phyloP scores from a whole-genome alignment of 345 rosid genomes.

The Syzygium grande region DNA sequence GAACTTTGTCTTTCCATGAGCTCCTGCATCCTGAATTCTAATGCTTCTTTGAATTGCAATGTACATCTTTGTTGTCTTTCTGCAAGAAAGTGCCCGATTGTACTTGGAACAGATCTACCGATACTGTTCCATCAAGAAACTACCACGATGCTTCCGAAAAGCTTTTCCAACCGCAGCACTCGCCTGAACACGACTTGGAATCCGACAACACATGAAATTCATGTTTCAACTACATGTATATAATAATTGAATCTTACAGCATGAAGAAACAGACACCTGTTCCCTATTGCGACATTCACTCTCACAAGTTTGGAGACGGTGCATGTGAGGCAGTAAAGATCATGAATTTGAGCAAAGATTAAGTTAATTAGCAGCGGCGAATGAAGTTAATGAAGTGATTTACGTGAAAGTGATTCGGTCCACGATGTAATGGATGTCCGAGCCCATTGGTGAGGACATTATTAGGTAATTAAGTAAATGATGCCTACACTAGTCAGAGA shows the following conservation, averaged over 20 bases:
- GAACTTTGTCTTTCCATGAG: not conserved
- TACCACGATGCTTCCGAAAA: not conserved
- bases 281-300: not conserved
- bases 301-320: not conserved
- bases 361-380: no score
- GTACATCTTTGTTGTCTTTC: not conserved
- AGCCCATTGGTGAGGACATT: not conserved
- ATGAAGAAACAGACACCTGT: not conserved
- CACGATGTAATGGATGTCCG: not conserved
- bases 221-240: not conserved
- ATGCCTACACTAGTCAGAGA: not conserved
- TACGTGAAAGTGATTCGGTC: not conserved
- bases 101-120: not conserved
- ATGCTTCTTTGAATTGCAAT: not conserved
- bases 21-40: not conserved
- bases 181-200: not conserved
- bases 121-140: not conserved
- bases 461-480: not conserved
- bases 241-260: not conserved
- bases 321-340: not conserved
- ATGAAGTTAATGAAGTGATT: not conserved
- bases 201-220: not conserved
- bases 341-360: not conserved
- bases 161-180: not conserved
- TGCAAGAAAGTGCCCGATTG: not conserved